Evolutionary conservation across 139 green algal species (phyloP).

Genomic region (Mesostigma viride): DNA sequence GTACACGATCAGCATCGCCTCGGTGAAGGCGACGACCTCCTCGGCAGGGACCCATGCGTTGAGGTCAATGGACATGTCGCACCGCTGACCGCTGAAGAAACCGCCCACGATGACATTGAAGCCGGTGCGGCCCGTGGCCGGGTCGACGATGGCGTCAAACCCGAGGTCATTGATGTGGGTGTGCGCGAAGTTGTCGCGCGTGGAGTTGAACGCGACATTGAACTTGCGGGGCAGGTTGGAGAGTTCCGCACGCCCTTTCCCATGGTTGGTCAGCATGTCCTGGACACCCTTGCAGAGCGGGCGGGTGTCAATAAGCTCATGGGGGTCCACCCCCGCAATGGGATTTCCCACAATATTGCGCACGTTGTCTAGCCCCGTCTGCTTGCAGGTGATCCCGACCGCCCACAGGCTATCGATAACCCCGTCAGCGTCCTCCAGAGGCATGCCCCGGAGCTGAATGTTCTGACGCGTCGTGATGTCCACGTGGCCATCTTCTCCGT

Average conservation of each 20-base stretch:
- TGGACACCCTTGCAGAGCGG: constrained; percentile 50
- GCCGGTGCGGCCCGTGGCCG: constrained; percentile 49
- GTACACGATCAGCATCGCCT: constrained; percentile 37
- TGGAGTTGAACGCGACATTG: constrained; percentile 82
- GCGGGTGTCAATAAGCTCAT: constrained; percentile 82
- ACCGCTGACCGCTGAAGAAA: constrained; percentile 88
- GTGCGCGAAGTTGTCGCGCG: constrained; percentile 87
- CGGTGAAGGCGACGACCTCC: constrained; percentile 25
- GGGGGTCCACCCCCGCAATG: constrained; percentile 76
- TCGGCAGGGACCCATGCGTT: background rate
- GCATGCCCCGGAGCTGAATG: constrained; percentile 85
- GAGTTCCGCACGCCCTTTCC: constrained; percentile 67
- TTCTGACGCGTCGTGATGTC: constrained; percentile 97
- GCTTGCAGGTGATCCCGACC: constrained; percentile 61
- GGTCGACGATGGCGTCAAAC: constrained; percentile 64
- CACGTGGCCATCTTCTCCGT: constrained; percentile 72
- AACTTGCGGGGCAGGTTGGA: constrained; percentile 85
- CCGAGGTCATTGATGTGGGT: constrained; percentile 98
- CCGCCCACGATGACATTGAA: constrained; percentile 85
- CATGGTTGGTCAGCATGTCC: constrained; percentile 50
- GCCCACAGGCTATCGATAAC: constrained; percentile 51
- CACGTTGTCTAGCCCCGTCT: constrained; percentile 94
- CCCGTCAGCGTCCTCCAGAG: constrained; percentile 39
- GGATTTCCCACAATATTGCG: constrained; percentile 80
- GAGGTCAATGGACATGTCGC: constrained; percentile 28